Evolutionary conservation across 2,329 filamentous ascomycete genomes (phyloP), one percentile per base, ranked within the genome.

Genomic region (Colletotrichum spinosum): DNA sequence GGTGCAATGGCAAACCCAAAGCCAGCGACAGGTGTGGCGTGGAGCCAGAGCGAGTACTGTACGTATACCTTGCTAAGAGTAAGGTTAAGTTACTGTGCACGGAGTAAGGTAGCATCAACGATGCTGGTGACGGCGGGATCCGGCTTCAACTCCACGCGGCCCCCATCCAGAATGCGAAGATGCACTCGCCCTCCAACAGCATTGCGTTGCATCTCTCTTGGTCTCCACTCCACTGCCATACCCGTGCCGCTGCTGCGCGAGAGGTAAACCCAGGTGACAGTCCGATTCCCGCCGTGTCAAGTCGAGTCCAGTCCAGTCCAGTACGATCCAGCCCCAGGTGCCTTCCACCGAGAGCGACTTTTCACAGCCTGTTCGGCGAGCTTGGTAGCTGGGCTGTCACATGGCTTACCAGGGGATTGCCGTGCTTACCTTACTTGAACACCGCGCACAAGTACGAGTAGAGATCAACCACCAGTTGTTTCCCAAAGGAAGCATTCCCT

Each of bases 51-150:
- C 4, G 25, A 25, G 25, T 25, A 25, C 25, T 25, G 25, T 25
- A 25, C 17, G 17, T 17, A 17, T 17, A 17, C 17, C 17, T 17
- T 25, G 4, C 25, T 3, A 25, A 3, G 25, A 25, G 25, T 3
- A 25, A 25, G 25, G 4, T 25, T 3, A 25, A 25, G 25, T 25
- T 25, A 4, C 25, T 25, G 25, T 25, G 42, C 41, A 44, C 37
- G 53, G 52, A 39, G 33, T 46, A 61, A 51, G 57, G 62, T 55
- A 52, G 57, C 60, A 65, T 65, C 55, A n/a, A 25, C 39, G 39
- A 65, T 45, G 50, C 60, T 42, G 57, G n/a, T 61, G 62, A 65
- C 51, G 51, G 57, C 62, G 57, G 61, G 61, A 65, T 25, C 25
- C 25, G 25, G 25, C 25, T 4, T 25, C 25, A 57, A 57, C 61